Evolutionary conservation across 2,329 filamentous ascomycete species (phyloP), one percentile per base, ranked within the genome.

Genomic region (Xylariaceae sp.): DNA sequence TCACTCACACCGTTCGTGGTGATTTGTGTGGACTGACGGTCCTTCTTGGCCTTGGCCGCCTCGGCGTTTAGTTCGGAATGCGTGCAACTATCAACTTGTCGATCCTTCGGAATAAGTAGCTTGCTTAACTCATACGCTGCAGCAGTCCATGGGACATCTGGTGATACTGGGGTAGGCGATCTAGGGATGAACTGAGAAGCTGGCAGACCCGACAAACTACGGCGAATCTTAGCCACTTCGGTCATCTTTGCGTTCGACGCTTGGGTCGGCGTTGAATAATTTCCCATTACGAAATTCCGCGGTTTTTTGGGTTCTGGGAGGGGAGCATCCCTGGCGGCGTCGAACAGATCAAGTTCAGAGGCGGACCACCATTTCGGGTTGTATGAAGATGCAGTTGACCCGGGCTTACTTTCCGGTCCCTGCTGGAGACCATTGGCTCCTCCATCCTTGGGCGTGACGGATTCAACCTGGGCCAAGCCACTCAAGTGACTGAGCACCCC

Each of bases 401-500:
- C 77, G 35, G 79, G 71, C 61, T 73, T 78, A 60, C 78, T 74
- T 27, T 76, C 75, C 80, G 85, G 85, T 58, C 86, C 83, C 47
- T 75, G 76, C 9, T 75, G 79, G 9, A 86, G 72, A 0, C 81
- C 78, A 51, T 70, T 73, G 47, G 57, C 62, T 42, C 56, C 62
- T 50, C 73, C 72, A 34, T 75, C 70, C 53, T 67, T 72, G 30
- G 68, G 69, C 40, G 63, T 60, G 41, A 68, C 67, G 34, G 70
- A 72, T 51, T 77, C 80, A 27, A 76, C 75, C 41, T 83, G 83
- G 41, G 84, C 84, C 40, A 99, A 79, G 4, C 92, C 94, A 62
- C 88, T 89, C 19, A 99, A 70, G 71, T 99, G 94, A 69, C 91
- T 95, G 55, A 96, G 74, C 2, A 96, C 86, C 44, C 94, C 94